phyloP scores from a whole-genome alignment of 345 rosid species.

The Conringia planisiliqua region DNA sequence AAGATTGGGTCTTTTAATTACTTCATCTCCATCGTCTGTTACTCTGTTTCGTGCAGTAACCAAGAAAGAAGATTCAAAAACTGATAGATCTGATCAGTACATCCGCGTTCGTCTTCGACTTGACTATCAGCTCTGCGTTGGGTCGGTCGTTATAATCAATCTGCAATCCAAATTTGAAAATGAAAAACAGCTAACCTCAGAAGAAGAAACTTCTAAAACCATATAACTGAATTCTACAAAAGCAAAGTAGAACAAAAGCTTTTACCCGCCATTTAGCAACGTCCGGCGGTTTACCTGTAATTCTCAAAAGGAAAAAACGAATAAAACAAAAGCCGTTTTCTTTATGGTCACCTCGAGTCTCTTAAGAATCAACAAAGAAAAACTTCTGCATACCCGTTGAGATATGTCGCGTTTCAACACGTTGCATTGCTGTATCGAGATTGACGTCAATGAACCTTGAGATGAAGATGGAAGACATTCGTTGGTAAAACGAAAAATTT shows the following conservation, averaged over 20 bases:
- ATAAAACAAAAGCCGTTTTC: neutral
- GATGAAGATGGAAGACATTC: constrained; percentile 14
- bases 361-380: neutral
- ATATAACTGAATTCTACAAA: neutral
- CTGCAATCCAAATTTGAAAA: constrained; percentile 41
- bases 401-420: constrained; percentile 73
- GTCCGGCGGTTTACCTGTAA: constrained; percentile 69
- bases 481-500: neutral
- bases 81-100: constrained; percentile 55
- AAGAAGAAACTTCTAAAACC: neutral
- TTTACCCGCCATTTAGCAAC: constrained; percentile 84
- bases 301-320: neutral
- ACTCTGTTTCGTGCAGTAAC: neutral
- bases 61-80: constrained; percentile 19
- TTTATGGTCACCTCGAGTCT: neutral
- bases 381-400: constrained; percentile 49
- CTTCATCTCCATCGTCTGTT: neutral
- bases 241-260: neutral
- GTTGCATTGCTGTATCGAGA: constrained; percentile 68
- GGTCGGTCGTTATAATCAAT: constrained; percentile 75
- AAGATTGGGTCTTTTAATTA: neutral
- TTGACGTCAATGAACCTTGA: constrained; percentile 78
- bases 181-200: neutral
- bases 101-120: constrained; percentile 71
- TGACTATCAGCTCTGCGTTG: constrained; percentile 77